phyloP scores from a whole-genome alignment of 2,329 filamentous ascomycete species.

The Hypoxylon sp. region DNA sequence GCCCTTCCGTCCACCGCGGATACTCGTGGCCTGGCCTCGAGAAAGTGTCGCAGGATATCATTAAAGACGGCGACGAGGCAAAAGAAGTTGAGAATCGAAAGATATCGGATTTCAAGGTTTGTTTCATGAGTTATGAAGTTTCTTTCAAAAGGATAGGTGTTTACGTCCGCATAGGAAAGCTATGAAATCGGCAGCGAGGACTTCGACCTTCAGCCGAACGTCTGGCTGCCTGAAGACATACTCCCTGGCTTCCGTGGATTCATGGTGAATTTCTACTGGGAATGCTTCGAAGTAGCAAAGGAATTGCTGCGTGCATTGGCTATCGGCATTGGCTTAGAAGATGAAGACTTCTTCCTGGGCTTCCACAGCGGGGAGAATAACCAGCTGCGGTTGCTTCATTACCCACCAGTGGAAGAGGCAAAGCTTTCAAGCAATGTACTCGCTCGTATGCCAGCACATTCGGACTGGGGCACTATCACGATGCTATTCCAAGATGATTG shows the following conservation, averaged over 20 bases:
- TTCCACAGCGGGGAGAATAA: constrained; percentile 69
- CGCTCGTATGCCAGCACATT: constrained; percentile 56
- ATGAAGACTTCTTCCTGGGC: constrained; percentile 59
- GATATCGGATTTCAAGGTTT: constrained; percentile 65
- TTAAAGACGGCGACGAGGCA: constrained; percentile 56
- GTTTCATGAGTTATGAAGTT: constrained; percentile 15
- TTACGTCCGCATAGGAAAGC: constrained; percentile 58
- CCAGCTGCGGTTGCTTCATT: constrained; percentile 72
- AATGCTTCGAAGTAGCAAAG: constrained; percentile 57
- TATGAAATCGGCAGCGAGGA: constrained; percentile 65
- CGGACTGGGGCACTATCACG: constrained; percentile 58
- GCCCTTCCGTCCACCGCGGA: constrained; percentile 64
- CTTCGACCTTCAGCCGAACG: constrained; percentile 60
- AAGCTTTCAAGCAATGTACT: constrained; percentile 58
- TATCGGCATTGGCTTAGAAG: constrained; percentile 60
- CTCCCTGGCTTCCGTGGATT: constrained; percentile 62
- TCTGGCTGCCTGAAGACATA: constrained; percentile 61
- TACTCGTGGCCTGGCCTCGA: constrained; percentile 68
- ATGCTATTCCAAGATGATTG: constrained; percentile 61
- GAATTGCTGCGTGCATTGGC: constrained; percentile 61
- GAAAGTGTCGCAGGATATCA: constrained; percentile 63
- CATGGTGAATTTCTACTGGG: constrained; percentile 63
- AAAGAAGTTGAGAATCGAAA: constrained; percentile 58
- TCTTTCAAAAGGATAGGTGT: background rate
- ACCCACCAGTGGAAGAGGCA: constrained; percentile 61